Conservation (phyloP, 805 yeast genomes). For the Vanderwaltozyma verrucispora region DNA sequence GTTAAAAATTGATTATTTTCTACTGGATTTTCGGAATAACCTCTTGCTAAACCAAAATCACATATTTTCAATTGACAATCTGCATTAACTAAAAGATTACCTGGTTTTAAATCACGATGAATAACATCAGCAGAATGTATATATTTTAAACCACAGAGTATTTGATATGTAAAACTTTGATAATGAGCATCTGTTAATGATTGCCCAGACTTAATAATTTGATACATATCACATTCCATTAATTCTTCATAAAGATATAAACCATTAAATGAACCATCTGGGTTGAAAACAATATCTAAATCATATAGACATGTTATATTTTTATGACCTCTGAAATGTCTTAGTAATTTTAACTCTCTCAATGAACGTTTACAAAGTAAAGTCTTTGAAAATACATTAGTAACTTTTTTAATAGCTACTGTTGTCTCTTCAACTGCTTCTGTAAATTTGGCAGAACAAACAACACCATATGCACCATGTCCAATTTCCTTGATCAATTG, state of each 20-base stretch:
- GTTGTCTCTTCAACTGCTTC: conserved; percentile 58
- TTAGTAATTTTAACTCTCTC: conserved; percentile 78
- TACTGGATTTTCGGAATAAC: conserved; percentile 71
- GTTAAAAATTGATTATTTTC: conserved; percentile 87
- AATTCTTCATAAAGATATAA: conserved; percentile 88
- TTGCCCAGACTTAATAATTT: conserved; percentile 88
- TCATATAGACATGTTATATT: conserved; percentile 93
- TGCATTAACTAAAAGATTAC: conserved; percentile 84
- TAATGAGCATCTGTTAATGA: conserved; percentile 90
- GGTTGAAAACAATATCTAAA: conserved; percentile 64
- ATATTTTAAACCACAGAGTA: conserved; percentile 80
- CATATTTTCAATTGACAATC: conserved; percentile 95
- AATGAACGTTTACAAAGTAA: conserved; percentile 86
- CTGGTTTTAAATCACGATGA: conserved; percentile 92
- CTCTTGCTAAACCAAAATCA: conserved; percentile 96
- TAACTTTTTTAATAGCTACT: conserved; percentile 93
- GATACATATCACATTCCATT: conserved; percentile 99
- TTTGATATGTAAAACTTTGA: conserved; percentile 87
- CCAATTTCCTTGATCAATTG: conserved; percentile 89
- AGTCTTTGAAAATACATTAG: conserved; percentile 86
- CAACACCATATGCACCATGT: conserved; percentile 97
- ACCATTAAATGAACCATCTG: conserved; percentile 76
- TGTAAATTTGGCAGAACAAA: conserved; percentile 82
- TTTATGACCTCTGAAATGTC: conserved; percentile 93
- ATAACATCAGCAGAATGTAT: conserved; percentile 88